phyloP scores from a whole-genome alignment of 345 rosid species.

The Cochlearia excelsa region DNA sequence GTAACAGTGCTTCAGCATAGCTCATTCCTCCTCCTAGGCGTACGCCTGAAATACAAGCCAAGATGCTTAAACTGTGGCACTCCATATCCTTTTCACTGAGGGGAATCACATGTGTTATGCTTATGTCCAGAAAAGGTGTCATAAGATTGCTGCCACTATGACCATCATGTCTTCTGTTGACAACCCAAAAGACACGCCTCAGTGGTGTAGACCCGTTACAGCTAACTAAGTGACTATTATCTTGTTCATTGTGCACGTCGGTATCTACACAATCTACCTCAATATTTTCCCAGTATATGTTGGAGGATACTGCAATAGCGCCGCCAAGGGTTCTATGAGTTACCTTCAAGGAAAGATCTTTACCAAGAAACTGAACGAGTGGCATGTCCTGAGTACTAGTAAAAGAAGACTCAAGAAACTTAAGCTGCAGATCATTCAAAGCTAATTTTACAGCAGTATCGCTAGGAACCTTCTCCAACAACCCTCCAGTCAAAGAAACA shows the following conservation, averaged over 20 bases:
- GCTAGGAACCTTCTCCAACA: slow-evolving; percentile 91
- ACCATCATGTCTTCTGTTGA: slow-evolving; percentile 48
- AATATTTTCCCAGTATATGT: slow-evolving; percentile 69
- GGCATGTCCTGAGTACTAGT: slow-evolving; percentile 60
- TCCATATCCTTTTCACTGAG: slow-evolving; percentile 75
- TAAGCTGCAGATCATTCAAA: slow-evolving; percentile 68
- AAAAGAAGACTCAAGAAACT: slow-evolving; percentile 76
- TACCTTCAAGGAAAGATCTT: slow-evolving; percentile 70
- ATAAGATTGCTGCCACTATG: slow-evolving; percentile 36
- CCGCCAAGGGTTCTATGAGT: slow-evolving; percentile 97
- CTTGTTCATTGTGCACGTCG: slow-evolving; percentile 43
- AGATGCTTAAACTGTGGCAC: slow-evolving; percentile 76
- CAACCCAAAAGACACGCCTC: slow-evolving; percentile 88
- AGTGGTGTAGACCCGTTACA: slow-evolving; percentile 50
- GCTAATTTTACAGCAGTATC: slow-evolving; percentile 86
- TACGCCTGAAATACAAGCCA: slow-evolving; percentile 80
- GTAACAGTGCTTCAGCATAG: slow-evolving; percentile 83
- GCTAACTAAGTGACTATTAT: slow-evolving; percentile 42
- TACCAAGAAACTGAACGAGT: slow-evolving; percentile 84
- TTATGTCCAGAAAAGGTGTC: slow-evolving; percentile 72
- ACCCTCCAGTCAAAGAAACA: slow-evolving; percentile 45
- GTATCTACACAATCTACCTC: slow-evolving; percentile 85
- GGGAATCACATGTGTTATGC: slow-evolving; percentile 79
- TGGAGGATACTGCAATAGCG: slow-evolving; percentile 86
- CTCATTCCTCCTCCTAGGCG: slow-evolving; percentile 97